These are phyloP conservation scores for Tulasnella sp. DNA, from an alignment of 768 basidiomycete species.

Conservation along the genomic window DNA sequence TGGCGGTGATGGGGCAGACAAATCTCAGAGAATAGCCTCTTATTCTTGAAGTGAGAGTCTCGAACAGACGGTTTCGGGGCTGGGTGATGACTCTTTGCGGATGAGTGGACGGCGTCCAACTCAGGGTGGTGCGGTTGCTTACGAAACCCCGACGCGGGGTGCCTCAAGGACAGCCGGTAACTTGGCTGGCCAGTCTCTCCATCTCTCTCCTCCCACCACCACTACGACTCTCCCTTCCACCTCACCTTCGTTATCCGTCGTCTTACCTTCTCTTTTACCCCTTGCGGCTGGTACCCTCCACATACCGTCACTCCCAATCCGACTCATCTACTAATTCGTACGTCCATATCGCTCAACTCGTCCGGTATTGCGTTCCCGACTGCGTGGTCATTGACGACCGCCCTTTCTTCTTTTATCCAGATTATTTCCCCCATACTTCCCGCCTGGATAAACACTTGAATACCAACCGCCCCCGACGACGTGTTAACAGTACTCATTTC, in stretches of 20 bases:
- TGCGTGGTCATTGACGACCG: constrained; percentile 4
- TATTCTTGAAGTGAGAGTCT: too few species aligned
- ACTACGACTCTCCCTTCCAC: neutral
- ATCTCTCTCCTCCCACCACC: constrained; percentile 3
- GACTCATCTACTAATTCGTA: constrained; percentile 6
- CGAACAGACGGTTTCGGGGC: too few species aligned
- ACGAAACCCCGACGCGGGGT: neutral
- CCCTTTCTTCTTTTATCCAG: neutral
- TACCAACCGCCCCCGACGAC: constrained; percentile 16
- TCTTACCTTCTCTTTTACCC: constrained; percentile 17
- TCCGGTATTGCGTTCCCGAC: neutral
- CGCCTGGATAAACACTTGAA: neutral
- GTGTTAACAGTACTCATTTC: neutral
- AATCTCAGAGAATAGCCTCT: too few species aligned
- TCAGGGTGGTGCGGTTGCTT: neutral
- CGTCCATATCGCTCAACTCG: neutral
- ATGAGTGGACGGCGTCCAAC: neutral
- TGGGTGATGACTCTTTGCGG: neutral
- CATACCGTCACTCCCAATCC: neutral
- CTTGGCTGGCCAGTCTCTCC: neutral
- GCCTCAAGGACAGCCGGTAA: neutral
- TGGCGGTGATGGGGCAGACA: too few species aligned
- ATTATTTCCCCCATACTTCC: neutral
- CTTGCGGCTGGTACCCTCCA: constrained; percentile 12
- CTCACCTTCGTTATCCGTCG: constrained; percentile 19